Conservation (phyloP, 768 basidiomycete genomes). For the Amanita molliuscula region DNA sequence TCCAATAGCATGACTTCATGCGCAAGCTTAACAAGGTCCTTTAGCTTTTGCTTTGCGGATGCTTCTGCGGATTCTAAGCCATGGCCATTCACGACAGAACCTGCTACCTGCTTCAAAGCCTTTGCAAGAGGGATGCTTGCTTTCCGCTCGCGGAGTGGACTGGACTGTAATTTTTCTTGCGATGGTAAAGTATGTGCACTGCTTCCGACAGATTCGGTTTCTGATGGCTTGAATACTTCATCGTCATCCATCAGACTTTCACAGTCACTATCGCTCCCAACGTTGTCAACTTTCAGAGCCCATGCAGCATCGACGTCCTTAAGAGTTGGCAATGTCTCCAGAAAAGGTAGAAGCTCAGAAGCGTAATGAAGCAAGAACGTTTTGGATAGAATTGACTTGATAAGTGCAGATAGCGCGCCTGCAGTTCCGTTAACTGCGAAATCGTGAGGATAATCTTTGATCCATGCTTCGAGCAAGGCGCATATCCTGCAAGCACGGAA, state of each 20-base stretch:
- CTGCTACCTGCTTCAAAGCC: conserved; percentile 27
- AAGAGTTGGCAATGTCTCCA: conserved; percentile 53
- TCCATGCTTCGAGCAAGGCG: conserved; percentile 69
- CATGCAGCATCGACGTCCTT: conserved; percentile 64
- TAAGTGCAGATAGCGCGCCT: conserved; percentile 63
- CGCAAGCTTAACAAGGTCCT: conserved; percentile 50
- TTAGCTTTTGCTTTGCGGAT: conserved; percentile 47
- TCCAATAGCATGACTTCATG: conserved; percentile 46
- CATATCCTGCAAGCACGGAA: conserved; percentile 49
- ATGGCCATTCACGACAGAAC: conserved; percentile 15
- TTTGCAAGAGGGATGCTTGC: conserved; percentile 52
- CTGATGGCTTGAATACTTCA: conserved; percentile 29
- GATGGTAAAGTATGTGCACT: conserved; percentile 10
- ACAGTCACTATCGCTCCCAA: conserved; percentile 54
- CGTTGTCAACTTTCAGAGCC: conserved; percentile 59
- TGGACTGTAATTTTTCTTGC: conserved; percentile 15
- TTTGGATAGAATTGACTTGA: conserved; percentile 72
- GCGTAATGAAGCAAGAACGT: conserved; percentile 80
- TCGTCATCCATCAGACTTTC: conserved; percentile 49
- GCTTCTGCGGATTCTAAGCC: conserved; percentile 25
- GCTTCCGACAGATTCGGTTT: conserved; percentile 11
- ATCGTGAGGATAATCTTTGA: conserved; percentile 64
- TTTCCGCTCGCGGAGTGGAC: conserved; percentile 49
- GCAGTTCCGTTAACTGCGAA: conserved; percentile 70
- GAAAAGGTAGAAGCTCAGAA: conserved; percentile 72